Evolutionary conservation across 1,284 basidiomycete species (phyloP), one percentile per base, ranked within the genome.

Genomic region (Ceratobasidium sp.): DNA sequence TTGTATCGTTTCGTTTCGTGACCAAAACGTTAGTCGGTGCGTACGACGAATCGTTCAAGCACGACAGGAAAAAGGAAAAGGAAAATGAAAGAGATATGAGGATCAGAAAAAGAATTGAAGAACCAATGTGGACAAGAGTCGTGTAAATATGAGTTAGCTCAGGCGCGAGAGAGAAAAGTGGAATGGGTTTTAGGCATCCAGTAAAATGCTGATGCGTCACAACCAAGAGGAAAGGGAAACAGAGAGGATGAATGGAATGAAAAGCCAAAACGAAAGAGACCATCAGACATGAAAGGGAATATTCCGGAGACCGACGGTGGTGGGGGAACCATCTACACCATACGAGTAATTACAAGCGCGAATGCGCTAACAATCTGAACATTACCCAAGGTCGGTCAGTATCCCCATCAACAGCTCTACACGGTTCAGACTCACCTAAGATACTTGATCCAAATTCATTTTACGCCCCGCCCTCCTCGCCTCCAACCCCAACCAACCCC

Each of bases 381-480:
- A 36, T 17, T n/a, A 17, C 36, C 56, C n/a, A 22, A 17, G 7
- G 6, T 17, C 14, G 8, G 56, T 57, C 56, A 57, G 29, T 36
- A 17, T 3, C 29, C 9, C 11, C 8, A 2, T 15, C 29, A 45
- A 31, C 7, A 14, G 3, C 19, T 24, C 7, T 15, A 62, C 22
- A n/a, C 2, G 1, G 11, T 9, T 8, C 14, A 9, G 22, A 69
- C 66, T 69, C 66, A 69, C 66, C 44, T 69, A 69, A 45, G 36
- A 54, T 69, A 69, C 66, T 69, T 69, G 62, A 64, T 48, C n/a
- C 53, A 56, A 47, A 48, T 47, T 47, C 8, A 56, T 15, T n/a
- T 56, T 24, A 50, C 27, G 15, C 45, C 15, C 45, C 60, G 27
- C 33, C 47, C 19, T 45, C 53, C 7, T 54, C 66, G 7, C 22